These are phyloP conservation scores for Cyclotella cryptica DNA, from an alignment of 108 stramenopile genomes.

Conservation along the genomic window DNA sequence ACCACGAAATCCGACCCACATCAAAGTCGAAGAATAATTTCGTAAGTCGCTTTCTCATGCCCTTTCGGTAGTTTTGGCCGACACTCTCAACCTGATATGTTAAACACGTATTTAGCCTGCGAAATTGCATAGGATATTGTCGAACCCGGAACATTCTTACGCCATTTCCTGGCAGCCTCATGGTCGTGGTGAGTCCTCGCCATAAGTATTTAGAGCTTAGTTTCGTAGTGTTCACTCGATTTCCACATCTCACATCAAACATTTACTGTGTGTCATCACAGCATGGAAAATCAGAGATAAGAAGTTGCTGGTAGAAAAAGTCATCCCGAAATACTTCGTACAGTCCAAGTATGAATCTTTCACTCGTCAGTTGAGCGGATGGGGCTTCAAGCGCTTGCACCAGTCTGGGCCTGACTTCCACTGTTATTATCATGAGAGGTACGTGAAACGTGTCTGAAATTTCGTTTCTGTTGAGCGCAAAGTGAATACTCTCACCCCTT, in stretches of 20 bases:
- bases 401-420: conserved; percentile 19
- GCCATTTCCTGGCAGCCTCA: not conserved
- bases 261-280: not conserved
- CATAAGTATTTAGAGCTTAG: not conserved
- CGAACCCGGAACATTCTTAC: not conserved
- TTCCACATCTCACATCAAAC: not conserved
- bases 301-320: not conserved
- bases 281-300: not conserved
- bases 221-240: not conserved
- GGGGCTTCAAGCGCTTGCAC: conserved; percentile 38
- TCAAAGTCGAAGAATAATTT: not conserved
- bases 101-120: not conserved
- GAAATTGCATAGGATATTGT: not conserved
- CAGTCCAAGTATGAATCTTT: conserved; percentile 51
- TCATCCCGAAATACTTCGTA: conserved; percentile 61
- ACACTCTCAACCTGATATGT: not conserved
- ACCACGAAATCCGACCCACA: not conserved
- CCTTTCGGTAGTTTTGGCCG: not conserved
- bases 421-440: conserved; percentile 41
- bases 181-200: not conserved
- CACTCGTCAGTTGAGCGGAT: conserved; percentile 28
- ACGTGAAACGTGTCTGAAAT: not conserved
- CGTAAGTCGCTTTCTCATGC: not conserved
- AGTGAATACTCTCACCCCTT: not conserved
- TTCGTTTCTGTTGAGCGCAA: not conserved